These are phyloP conservation scores for Rhynchosporium secalis DNA, from an alignment of 2,329 filamentous ascomycete genomes.

Conservation along the genomic window DNA sequence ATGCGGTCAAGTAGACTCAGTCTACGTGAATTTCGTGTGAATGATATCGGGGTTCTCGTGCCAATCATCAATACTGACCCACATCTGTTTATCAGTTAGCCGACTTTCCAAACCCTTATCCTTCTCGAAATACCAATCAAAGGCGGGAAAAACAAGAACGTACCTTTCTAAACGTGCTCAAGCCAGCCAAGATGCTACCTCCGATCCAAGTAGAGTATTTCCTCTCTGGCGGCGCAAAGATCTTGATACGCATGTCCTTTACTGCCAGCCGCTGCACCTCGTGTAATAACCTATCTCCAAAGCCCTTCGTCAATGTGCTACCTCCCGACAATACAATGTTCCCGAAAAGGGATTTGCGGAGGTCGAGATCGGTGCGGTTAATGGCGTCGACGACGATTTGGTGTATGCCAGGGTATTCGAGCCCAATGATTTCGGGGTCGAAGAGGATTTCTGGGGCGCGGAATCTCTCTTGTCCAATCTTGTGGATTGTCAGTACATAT, in stretches of 20 bases:
- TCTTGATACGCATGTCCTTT: constrained; percentile 99
- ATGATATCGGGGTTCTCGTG: constrained; percentile 99
- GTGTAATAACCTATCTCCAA: constrained; percentile 86
- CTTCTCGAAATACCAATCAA: constrained; percentile 17
- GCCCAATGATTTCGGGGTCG: constrained; percentile 92
- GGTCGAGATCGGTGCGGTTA: constrained; percentile 89
- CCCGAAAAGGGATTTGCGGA: constrained; percentile 89
- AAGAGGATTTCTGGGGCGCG: constrained; percentile 96
- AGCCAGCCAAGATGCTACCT: constrained; percentile 90
- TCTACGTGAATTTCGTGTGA: constrained; percentile 89
- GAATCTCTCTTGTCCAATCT: constrained; percentile 93
- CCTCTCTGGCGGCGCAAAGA: constrained; percentile 93
- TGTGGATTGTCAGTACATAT: constrained; percentile 28
- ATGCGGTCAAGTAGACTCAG: neutral
- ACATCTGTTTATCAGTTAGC: constrained; percentile 68
- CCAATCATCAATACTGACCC: constrained; percentile 99
- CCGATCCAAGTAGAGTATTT: constrained; percentile 99
- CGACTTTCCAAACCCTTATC: neutral
- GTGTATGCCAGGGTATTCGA: constrained; percentile 95
- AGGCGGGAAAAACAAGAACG: constrained; percentile 35
- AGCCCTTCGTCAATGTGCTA: constrained; percentile 94
- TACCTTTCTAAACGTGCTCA: constrained; percentile 99
- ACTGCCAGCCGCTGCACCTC: constrained; percentile 93
- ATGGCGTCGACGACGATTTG: constrained; percentile 98
- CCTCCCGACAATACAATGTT: constrained; percentile 98